These are phyloP conservation scores for Xylaria cubensis DNA, from an alignment of 495 filamentous ascomycete genomes.

Conservation along the genomic window DNA sequence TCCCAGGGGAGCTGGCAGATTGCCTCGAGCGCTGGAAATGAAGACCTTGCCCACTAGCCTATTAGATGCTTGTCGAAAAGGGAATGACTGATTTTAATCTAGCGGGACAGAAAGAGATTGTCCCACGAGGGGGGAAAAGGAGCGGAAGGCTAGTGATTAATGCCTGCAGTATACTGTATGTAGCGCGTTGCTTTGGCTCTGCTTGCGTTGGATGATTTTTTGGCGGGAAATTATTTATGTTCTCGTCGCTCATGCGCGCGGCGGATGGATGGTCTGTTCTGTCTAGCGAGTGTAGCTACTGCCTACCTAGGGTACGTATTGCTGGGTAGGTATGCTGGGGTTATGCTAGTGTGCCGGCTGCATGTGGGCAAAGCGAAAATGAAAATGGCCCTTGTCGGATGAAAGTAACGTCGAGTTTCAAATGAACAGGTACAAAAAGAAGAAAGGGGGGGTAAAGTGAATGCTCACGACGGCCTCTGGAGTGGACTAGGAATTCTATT, in stretches of 20 bases:
- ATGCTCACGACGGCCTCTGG: conserved; percentile 13
- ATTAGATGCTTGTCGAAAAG: conserved; percentile 41
- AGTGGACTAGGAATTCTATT: conserved; percentile 21
- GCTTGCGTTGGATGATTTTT: conserved; percentile 5
- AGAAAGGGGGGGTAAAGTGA: conserved; percentile 23
- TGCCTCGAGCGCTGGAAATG: conserved; percentile 42
- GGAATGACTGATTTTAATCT: conserved; percentile 43
- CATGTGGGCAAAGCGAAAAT: conserved; percentile 8
- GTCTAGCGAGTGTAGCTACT: neutral
- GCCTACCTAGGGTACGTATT: too few relatives aligned
- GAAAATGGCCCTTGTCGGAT: conserved; percentile 14
- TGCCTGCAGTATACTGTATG: neutral
- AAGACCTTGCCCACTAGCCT: conserved; percentile 42
- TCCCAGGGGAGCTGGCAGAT: conserved; percentile 37
- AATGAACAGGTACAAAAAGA: conserved; percentile 23
- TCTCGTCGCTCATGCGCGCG: conserved; percentile 23
- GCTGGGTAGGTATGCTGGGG: neutral
- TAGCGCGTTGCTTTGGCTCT: conserved; percentile 2
- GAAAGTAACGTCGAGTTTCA: conserved; percentile 16
- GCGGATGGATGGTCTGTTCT: conserved; percentile 4
- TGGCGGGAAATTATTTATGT: conserved; percentile 22
- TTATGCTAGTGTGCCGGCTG: neutral
- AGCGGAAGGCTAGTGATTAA: conserved; percentile 25
- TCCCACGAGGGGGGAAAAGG: conserved; percentile 28
- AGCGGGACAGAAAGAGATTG: conserved; percentile 29